Conservation (phyloP, 176 grass and related monocot genomes). For the Microstegium vimineum region DNA sequence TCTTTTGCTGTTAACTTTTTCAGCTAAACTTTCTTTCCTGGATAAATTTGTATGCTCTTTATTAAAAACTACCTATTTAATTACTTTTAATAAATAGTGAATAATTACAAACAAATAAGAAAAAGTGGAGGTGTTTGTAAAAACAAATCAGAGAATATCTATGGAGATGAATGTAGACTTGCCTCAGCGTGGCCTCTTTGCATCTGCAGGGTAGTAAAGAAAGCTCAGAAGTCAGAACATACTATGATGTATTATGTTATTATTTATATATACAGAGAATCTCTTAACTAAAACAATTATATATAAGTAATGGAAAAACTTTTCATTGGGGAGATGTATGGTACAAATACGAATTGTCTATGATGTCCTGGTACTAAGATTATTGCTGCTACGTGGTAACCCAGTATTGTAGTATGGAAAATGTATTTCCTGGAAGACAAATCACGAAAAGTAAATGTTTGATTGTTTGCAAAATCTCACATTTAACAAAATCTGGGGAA, state of each 20-base stretch:
- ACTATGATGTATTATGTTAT: conserved; percentile 1
- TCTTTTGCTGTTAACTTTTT: neutral
- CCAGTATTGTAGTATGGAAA: neutral
- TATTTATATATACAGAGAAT: conserved; percentile 4
- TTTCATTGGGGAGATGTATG: neutral
- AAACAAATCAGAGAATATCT: conserved; percentile 6
- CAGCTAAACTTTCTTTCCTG: neutral
- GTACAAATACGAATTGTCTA: neutral
- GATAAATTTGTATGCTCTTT: neutral
- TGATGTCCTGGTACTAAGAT: neutral
- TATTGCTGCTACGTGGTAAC: neutral
- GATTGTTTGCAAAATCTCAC: conserved; percentile 38
- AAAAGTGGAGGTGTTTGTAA: neutral
- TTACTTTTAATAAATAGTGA: neutral
- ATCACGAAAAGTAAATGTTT: neutral
- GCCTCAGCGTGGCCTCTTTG: conserved; percentile 84
- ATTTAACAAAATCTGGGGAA: conserved; percentile 94
- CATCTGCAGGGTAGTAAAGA: conserved; percentile 63
- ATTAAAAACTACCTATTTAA: neutral
- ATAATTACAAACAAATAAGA: conserved; percentile 18
- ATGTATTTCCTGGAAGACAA: neutral
- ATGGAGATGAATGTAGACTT: conserved; percentile 44
- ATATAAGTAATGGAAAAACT: neutral
- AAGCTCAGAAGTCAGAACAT: conserved; percentile 26
- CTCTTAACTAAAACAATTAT: neutral